Conservation (phyloP, 106 monocot genomes). For the Dioscorea alata region DNA sequence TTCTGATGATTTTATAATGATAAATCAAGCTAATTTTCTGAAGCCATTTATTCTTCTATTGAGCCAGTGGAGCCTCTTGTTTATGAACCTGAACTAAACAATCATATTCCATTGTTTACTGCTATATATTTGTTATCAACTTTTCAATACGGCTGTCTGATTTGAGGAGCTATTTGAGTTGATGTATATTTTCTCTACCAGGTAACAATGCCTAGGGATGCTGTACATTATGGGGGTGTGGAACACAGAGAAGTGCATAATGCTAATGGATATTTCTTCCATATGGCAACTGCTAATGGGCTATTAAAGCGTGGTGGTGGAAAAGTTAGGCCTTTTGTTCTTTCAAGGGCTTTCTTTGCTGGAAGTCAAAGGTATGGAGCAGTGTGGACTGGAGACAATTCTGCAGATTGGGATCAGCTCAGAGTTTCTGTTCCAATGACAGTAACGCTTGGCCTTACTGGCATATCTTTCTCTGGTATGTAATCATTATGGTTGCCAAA, state of each 20-base stretch:
- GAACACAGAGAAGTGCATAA: slow-evolving; percentile 98
- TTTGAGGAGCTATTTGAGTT: no score
- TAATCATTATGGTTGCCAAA: neutral
- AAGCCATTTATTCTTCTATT: no score
- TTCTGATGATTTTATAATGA: no score
- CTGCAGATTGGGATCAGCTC: slow-evolving; percentile 96
- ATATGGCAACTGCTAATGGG: slow-evolving; percentile 92
- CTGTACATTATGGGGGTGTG: slow-evolving; percentile 73
- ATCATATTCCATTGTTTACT: no score
- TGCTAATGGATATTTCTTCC: slow-evolving; percentile 93
- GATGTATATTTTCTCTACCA: slow-evolving; percentile 20
- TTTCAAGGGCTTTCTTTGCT: slow-evolving; percentile 97
- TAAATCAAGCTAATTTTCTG: no score
- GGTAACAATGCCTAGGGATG: slow-evolving; percentile 97
- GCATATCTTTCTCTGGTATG: slow-evolving; percentile 86
- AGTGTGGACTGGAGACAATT: slow-evolving; percentile 96
- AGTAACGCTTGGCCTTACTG: slow-evolving; percentile 86
- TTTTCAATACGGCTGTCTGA: no score
- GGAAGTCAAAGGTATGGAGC: slow-evolving; percentile 93
- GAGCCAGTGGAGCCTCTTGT: no score
- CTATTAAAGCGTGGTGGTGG: slow-evolving; percentile 78
- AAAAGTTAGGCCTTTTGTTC: slow-evolving; percentile 92
- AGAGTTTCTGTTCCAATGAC: slow-evolving; percentile 92
- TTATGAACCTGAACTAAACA: no score
- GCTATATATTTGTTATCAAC: no score